Percentiles rank a stretch among this genome's conserved stretches.
phyloP scores from a whole-genome alignment of 495 filamentous ascomycete genomes.

The Trichoderma gamsii region DNA sequence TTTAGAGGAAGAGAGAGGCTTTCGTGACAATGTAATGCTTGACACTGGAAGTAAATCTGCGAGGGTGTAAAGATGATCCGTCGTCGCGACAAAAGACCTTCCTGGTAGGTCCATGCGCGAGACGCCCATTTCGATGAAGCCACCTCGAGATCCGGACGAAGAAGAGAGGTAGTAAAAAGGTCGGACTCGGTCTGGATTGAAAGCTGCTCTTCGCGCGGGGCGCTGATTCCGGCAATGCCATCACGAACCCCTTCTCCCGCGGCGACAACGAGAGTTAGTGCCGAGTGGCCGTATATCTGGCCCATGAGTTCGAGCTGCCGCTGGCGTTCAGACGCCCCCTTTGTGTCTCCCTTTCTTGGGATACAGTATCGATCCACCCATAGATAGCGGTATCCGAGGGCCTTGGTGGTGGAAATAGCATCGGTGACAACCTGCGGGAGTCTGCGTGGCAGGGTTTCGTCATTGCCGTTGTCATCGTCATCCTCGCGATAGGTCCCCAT shows the following conservation, averaged over 20 bases:
- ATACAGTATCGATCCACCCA: constrained; percentile 29
- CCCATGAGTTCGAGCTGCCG: constrained; percentile 26
- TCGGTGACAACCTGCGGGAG: constrained; percentile 22
- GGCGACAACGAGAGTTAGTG: constrained; percentile 25
- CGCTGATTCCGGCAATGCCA: constrained; percentile 24
- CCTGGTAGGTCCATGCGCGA: constrained; percentile 39
- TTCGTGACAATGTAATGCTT: constrained; percentile 20
- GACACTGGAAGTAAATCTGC: constrained; percentile 30
- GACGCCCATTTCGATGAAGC: constrained; percentile 26
- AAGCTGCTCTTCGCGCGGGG: constrained; percentile 1
- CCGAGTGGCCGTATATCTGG: constrained; percentile 22
- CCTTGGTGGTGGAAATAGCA: constrained; percentile 20
- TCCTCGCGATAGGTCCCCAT: background rate
- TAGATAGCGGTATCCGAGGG: constrained; percentile 24
- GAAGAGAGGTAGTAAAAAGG: constrained; percentile 16
- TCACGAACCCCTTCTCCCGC: constrained; percentile 20
- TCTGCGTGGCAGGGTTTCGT: background rate
- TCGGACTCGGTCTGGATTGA: constrained; percentile 8
- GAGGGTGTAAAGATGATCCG: constrained; percentile 29
- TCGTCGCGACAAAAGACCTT: constrained; percentile 29
- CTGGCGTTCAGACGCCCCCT: constrained; percentile 17
- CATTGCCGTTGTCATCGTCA: background rate
- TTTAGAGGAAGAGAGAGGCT: constrained; percentile 13
- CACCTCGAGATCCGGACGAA: constrained; percentile 18
- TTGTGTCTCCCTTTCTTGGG: constrained; percentile 16